phyloP scores from a whole-genome alignment of 148 eudicot species.

The Fagopyrum esculentum region DNA sequence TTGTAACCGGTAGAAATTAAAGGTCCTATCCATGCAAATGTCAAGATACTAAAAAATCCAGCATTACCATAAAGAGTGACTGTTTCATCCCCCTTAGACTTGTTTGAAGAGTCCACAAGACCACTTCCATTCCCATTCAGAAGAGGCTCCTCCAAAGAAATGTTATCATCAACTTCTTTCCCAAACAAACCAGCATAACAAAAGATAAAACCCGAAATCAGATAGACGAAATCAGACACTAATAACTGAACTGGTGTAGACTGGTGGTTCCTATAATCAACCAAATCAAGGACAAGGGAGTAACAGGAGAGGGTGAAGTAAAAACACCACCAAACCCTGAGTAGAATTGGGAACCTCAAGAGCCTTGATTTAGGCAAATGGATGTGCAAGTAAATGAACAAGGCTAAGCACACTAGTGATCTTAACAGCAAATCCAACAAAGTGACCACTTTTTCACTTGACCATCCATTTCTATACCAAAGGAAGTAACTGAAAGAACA shows the following conservation, averaged over 20 bases:
- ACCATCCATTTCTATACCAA: constrained; percentile 58
- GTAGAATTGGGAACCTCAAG: constrained; percentile 35
- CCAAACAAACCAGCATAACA: constrained; percentile 34
- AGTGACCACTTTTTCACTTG: constrained; percentile 33
- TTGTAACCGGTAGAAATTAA: constrained; percentile 46
- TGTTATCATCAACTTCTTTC: constrained; percentile 18
- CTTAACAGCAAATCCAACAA: constrained; percentile 37
- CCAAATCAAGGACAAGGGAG: constrained; percentile 37
- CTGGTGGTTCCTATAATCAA: constrained; percentile 21
- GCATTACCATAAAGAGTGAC: constrained; percentile 41
- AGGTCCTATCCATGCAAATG: constrained; percentile 54
- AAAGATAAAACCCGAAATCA: constrained; percentile 29
- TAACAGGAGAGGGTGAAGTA: constrained; percentile 47
- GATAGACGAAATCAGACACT: constrained; percentile 39
- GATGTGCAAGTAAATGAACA: constrained; percentile 33
- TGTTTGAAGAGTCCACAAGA: too few relatives aligned
- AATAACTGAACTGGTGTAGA: constrained; percentile 25
- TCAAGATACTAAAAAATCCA: constrained; percentile 33
- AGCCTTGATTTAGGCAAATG: constrained; percentile 23
- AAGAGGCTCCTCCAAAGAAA: constrained; percentile 39
- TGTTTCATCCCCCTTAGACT: constrained; percentile 23
- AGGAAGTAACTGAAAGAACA: constrained; percentile 36
- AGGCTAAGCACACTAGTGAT: constrained; percentile 31
- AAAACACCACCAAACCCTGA: constrained; percentile 67
- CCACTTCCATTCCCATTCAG: constrained; percentile 32